Conservation (phyloP, 352 stramenopile species). For the Globisporangium parvum region DNA sequence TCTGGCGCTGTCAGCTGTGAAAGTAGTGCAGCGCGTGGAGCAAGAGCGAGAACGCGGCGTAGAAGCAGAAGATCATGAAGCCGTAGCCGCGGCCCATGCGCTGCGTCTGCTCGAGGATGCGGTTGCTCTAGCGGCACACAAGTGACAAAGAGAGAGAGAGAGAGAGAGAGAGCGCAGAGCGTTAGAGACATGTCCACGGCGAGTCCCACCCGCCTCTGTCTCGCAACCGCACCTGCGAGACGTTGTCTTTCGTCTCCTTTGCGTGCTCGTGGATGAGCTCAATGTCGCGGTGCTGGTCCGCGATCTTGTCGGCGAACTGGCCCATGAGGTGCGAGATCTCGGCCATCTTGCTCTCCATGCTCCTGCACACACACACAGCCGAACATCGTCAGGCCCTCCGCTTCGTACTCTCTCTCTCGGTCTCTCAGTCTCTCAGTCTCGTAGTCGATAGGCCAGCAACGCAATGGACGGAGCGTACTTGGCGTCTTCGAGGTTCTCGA, state of each 20-base stretch:
- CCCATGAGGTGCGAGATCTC: slow-evolving; percentile 83
- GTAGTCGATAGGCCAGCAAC: no score
- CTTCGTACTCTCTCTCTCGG: neutral
- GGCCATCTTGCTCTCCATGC: slow-evolving; percentile 83
- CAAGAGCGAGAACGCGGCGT: slow-evolving; percentile 59
- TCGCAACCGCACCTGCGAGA: slow-evolving; percentile 41
- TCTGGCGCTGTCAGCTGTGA: slow-evolving; percentile 49
- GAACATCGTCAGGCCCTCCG: neutral
- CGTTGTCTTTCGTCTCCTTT: slow-evolving; percentile 59
- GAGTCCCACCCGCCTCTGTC: no score
- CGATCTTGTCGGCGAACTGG: slow-evolving; percentile 83
- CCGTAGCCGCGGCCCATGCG: slow-evolving; percentile 72
- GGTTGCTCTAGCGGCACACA: slow-evolving; percentile 44
- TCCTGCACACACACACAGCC: slow-evolving; percentile 22
- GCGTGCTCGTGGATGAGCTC: slow-evolving; percentile 71
- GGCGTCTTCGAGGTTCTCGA: slow-evolving; percentile 81
- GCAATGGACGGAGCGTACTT: slow-evolving; percentile 33
- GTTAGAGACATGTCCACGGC: no score
- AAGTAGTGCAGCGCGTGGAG: slow-evolving; percentile 81
- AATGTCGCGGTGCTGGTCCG: slow-evolving; percentile 76
- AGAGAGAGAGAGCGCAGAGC: neutral
- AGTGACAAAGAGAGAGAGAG: no score
- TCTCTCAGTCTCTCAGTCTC: no score
- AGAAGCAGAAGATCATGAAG: slow-evolving; percentile 87
- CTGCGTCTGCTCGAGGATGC: slow-evolving; percentile 68